phyloP scores from a whole-genome alignment of 2,329 filamentous ascomycete species.

The Aspergillus bombycis region DNA sequence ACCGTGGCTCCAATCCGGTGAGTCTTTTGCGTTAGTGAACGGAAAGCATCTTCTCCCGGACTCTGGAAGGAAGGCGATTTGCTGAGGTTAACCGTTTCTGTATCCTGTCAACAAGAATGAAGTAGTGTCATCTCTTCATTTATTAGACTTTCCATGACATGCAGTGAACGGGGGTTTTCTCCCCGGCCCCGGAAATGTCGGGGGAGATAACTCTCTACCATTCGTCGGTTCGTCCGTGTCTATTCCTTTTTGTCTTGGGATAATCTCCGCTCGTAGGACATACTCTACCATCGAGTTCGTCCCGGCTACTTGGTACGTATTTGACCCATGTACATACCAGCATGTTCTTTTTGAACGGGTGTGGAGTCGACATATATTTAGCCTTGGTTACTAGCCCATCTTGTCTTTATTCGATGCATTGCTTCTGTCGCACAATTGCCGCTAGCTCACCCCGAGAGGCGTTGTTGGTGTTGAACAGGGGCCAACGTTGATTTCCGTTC shows the following conservation, averaged over 20 bases:
- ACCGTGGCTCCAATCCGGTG: background rate
- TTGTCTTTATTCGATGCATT: background rate
- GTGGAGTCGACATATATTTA: background rate
- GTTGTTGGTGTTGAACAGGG: background rate
- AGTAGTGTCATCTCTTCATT: background rate
- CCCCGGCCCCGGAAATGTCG: background rate
- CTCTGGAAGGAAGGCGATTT: background rate
- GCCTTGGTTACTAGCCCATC: background rate
- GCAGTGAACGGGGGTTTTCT: background rate
- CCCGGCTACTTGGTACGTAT: background rate
- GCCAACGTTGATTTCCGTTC: background rate
- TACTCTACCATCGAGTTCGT: background rate
- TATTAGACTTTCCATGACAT: background rate
- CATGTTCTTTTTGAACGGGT: background rate
- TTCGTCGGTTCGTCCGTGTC: background rate
- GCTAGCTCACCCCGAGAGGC: background rate
- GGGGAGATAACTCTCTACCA: background rate
- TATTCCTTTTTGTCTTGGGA: background rate
- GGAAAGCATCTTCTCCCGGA: background rate
- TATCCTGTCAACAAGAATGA: background rate
- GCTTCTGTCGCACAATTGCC: background rate
- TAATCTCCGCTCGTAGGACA: background rate
- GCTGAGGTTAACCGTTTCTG: background rate
- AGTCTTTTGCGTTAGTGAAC: slow-evolving; percentile 2
- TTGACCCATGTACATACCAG: background rate